Conservation (phyloP, 371 early-diverging fungal genomes). For the Saksenaea vasiformis region DNA sequence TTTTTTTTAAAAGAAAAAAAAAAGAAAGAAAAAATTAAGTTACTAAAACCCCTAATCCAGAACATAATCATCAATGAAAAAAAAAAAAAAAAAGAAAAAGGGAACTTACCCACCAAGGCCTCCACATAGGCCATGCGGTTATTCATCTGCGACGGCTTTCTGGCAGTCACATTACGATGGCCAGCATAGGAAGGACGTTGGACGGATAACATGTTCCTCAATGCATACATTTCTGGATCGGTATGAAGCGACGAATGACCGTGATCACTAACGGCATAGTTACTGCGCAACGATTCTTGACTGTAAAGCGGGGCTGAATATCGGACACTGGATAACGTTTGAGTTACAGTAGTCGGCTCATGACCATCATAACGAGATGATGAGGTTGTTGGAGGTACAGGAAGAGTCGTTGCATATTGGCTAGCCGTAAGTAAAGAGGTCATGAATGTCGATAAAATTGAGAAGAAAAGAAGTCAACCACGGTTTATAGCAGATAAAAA, state of each 20-base stretch:
- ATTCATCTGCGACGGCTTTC: conserved; percentile 8
- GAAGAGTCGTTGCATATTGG: conserved; percentile 8
- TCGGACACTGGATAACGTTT: conserved; percentile 4
- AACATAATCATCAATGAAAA: too few relatives aligned
- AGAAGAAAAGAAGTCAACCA: conserved; percentile 6
- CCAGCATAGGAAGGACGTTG: conserved; percentile 8
- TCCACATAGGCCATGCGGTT: conserved; percentile 50
- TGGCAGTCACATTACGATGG: conserved; percentile 2
- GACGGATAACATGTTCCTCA: conserved; percentile 23
- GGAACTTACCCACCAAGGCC: conserved; percentile 55
- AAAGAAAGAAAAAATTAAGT: too few relatives aligned
- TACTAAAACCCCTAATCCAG: too few relatives aligned
- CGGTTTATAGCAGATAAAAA: conserved; percentile 5
- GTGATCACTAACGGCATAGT: conserved; percentile 5
- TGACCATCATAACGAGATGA: conserved; percentile 15
- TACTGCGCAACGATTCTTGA: conserved; percentile 4
- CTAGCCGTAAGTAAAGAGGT: conserved; percentile 22
- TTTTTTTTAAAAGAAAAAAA: too few relatives aligned
- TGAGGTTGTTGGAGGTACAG: conserved; percentile 3
- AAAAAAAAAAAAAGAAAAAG: too few relatives aligned
- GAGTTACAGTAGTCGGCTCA: conserved; percentile 6
- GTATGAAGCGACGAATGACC: conserved; percentile 25
- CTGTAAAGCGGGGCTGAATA: neutral
- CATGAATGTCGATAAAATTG: conserved; percentile 13
- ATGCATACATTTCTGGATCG: conserved; percentile 42